phyloP scores from a whole-genome alignment of 768 basidiomycete species.

The Phanerochaete carnosa region DNA sequence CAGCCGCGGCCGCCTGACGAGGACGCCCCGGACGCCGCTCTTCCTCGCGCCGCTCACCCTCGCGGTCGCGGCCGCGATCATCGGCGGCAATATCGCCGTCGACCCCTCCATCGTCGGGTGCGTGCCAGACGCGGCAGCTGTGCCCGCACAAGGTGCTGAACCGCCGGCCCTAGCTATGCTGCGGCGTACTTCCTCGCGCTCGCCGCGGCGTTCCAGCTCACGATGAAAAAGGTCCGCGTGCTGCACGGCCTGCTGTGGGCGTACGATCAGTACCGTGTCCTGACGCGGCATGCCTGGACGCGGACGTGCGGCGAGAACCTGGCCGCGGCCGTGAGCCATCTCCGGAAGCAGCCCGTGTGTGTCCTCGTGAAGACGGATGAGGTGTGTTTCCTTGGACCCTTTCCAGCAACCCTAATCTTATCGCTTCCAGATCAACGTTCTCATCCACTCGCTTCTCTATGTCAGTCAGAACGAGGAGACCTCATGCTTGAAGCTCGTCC shows the following conservation, averaged over 20 bases:
- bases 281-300: conserved; percentile 40
- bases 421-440: conserved; percentile 50
- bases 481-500: conserved; percentile 62
- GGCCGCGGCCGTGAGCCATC: conserved; percentile 39
- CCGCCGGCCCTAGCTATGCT: conserved; percentile 45
- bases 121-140: conserved; percentile 15
- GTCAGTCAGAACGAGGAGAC: conserved; percentile 70
- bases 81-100: conserved; percentile 59
- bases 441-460: conserved; percentile 66
- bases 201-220: conserved; percentile 41
- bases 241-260: conserved; percentile 57
- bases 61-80: conserved; percentile 38
- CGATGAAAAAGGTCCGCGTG: conserved; percentile 52
- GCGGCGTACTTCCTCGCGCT: conserved; percentile 46
- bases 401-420: background rate
- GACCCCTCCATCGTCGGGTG: conserved; percentile 56
- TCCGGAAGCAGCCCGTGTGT: conserved; percentile 55
- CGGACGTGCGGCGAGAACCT: conserved; percentile 41
- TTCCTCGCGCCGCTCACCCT: conserved; percentile 39
- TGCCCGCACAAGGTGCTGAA: background rate
- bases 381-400: conserved; percentile 33
- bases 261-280: conserved; percentile 53
- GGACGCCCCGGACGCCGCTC: conserved; percentile 39
- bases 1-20: conserved; percentile 56
- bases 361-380: conserved; percentile 64